Evolutionary conservation across 2,329 filamentous ascomycete species (phyloP), one percentile per base, ranked within the genome.

Genomic region (Zymoseptoria brevis): DNA sequence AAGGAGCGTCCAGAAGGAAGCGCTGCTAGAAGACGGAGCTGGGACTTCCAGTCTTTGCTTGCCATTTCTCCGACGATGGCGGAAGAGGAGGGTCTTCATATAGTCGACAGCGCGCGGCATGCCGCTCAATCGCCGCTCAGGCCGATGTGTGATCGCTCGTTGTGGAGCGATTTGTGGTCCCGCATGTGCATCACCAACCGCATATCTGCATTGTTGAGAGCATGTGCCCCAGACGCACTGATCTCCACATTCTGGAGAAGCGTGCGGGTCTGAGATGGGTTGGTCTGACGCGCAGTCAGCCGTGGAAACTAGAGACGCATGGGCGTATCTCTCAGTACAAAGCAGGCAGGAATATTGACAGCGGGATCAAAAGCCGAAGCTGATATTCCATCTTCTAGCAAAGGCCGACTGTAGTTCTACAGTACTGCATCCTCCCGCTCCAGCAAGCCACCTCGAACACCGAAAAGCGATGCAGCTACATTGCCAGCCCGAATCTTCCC

Each of bases 1-100:
- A 6, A 45, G n/a, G 35, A 45, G 35, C 11, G 35, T 16, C 13
- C 35, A 13, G 13, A 45, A 16, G 35, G 6, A 7, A 7, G 35
- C 3, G 13, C 16, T 16, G 1, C 13, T 6, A 11, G 3, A 16
- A 45, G 13, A 2, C 5, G 13, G 13, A 45, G 5, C 35, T 45
- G 35, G 13, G 35, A n/a, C 35, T 45, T 13, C 13, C 1, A 45
- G 5, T 56, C 45, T 19, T 50, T 48, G 49, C 30, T 59, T 60
- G 41, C 55, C 55, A 19, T 56, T 60, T 16, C 50, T 35, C 30
- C 48, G 53, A 26, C 26, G 21, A 53, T 19, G 50, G 35, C 21
- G 19, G 9, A 49, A 57, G 55, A 60, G 19, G 22, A 57, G 19
- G 24, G 45, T 8, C 53, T 50, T 60, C 54, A 60, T 60, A 54